Base-by-base conservation (phyloP, 2,329 filamentous ascomycete species). In the Escovopsis sp. region DNA sequence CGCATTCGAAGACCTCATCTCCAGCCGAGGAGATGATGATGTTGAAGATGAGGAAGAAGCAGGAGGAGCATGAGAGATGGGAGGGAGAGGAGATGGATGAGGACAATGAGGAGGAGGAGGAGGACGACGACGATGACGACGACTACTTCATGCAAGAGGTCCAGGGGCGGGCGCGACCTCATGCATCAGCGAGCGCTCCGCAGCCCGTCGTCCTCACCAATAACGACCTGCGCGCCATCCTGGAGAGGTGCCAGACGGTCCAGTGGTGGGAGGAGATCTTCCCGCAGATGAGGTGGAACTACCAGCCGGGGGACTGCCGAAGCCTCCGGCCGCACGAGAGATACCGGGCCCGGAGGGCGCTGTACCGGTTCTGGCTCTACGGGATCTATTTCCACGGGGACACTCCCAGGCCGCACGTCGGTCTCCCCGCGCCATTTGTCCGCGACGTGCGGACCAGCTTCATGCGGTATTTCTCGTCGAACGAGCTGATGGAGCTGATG, bases 341-440 rank as follows among this genome's bases (percentile, higher is more conserved):
- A 19, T 42, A 49, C n/a, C 60, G 66, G 33, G 56, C 71, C 34
- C 61, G 69, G 5, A 57, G 59, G 40, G 68, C 65, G 1, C 48
- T 72, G 21, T 69, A 68, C 34, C 52, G 57, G 23, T 73, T 68
- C 68, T 70, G 68, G 66, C 54, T 68, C 4, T 72, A 66, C 41
- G 57, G 65, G 6, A 58, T 60, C 25, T 63, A 67, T 40, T 71
- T 71, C 39, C 67, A 72, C 32, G 60, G 61, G 10, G 58, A 60
- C 23, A 50, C 53, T 26, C 57, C 53, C 9, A 49, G 54, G 18
- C 58, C 58, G 4, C 52, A 54, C 8, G 37, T 51, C 28, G 57
- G 56, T 2, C 50, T 57, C 31, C 58, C 58, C 0, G 56, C 59
- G 39, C 54, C 58, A 10, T 53, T 48, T 18, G 57, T 57, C 8